These are phyloP conservation scores for Fusarium protoensiforme DNA, from an alignment of 2,329 filamentous ascomycete genomes.

Conservation along the genomic window DNA sequence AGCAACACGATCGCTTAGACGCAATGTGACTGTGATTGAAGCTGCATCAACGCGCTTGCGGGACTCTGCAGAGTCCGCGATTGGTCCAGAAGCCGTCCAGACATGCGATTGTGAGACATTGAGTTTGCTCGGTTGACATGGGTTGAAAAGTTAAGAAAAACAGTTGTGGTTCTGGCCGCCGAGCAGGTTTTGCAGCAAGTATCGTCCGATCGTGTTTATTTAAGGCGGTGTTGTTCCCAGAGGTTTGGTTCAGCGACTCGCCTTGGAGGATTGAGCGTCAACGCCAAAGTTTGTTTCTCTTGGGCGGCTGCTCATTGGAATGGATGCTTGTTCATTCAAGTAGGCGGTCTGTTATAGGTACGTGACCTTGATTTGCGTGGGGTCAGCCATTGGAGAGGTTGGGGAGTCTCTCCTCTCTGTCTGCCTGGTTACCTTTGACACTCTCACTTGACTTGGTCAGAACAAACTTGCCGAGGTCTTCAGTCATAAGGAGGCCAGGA, in stretches of 20 bases:
- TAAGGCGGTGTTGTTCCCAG: not conserved
- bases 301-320: not conserved
- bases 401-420: not conserved
- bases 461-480: not conserved
- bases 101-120: not conserved
- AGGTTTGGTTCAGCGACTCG: not conserved
- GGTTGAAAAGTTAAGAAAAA: not conserved
- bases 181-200: not conserved
- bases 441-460: not conserved
- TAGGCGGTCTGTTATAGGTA: not conserved
- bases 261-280: not conserved
- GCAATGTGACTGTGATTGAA: conserved; percentile 20
- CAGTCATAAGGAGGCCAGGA: not conserved
- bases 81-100: not conserved
- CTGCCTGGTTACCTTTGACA: not conserved
- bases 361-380: not conserved
- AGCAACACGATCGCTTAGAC: not conserved
- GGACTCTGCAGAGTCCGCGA: not conserved
- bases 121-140: not conserved
- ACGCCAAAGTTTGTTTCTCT: not conserved
- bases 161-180: not conserved
- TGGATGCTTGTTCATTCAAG: not conserved
- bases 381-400: not conserved
- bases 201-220: not conserved
- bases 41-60: conserved; percentile 3